Base-by-base conservation (phyloP, 2,329 filamentous ascomycete species). In the Fusarium staphyleae region DNA sequence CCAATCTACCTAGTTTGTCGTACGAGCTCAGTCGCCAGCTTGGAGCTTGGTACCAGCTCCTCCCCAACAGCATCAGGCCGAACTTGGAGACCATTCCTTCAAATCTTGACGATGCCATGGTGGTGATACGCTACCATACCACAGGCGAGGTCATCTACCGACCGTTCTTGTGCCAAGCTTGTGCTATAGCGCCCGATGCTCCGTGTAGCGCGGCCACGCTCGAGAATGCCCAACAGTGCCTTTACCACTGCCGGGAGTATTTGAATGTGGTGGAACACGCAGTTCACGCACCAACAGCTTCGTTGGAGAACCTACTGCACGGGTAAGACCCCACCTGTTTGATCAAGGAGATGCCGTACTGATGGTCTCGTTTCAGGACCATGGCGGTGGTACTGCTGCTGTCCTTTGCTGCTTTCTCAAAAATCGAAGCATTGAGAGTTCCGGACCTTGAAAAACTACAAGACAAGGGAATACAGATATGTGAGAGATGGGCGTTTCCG, bases 401-500 rank as follows among this genome's bases (percentile, higher is more conserved):
- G 3, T 64, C 60, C 4, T 55, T 63, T 1, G 60, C 60, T 2
- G 61, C 60, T 0, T 63, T 62, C 2, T 63, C 60, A 11, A 59
- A 18, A 16, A 12, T 55, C 4, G 57, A 44, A 13, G 39, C 39
- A 4, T 35, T 62, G 13, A 44, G 57, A 7, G 57, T 63, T 1
- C 54, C 57, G 1, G 60, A 63, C 16, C 45, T 63, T 1, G 57
- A 61, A 9, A 40, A 52, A 28, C 15, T 62, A 8, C 60, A 63
- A 18, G 60, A 63, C 7, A 63, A 62, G 9, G 60, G 53, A 1
- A 63, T 63, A 26, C 15, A 35, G 11, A 64, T 64, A n/a, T 49
- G 61, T 7, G 57, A 62, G 16, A 30, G 57, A 29, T 63, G 60
- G 60, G 60, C 60, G 0, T 63, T 63, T 16, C 60, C 57, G 1